Base-by-base conservation (phyloP, 371 early-diverging fungal species). In the Rhizopus sp. region DNA sequence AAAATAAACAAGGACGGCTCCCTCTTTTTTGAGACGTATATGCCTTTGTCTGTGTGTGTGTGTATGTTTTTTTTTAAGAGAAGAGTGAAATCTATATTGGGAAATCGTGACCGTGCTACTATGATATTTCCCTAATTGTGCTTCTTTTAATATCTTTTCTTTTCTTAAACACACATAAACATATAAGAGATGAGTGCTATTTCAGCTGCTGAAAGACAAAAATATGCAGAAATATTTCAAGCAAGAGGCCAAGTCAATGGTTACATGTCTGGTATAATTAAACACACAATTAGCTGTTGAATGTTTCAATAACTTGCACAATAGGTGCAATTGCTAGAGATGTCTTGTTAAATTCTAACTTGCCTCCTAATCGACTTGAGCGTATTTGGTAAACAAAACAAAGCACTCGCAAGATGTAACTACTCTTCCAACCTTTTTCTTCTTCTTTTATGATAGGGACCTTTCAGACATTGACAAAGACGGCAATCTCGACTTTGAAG, bases 381-480 rank as follows among this genome's bases (percentile, higher is more conserved):
- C 79, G 83, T 55, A 88, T 91, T 63, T 91, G 91, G 91, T 83
- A 84, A 44, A 32, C 57, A 15, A 5, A 16, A 2, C 38, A 15
- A 9, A 12, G 5, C 38, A 37, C 9, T 31, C 10, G 29, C 0
- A 17, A 31, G 38, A 51, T 12, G 13, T 39, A 10, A n/a, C 17
- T 17, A 32, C 12, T 44, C 30, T n/a, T n/a, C 33, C 37, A 17
- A 52, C 15, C 50, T 32, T 51, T 13, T 15, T 7, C 33, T 31
- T 37, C 8, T 46, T 3, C 42, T n/a, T n/a, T 33, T 5, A 38
- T 7, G 34, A 23, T 44, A 87, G 91, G 92, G 88, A 87, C 63
- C 83, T 94, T 38, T 86, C 93, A 17, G 95, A 94, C 60, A 93
- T 92, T 58, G 92, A 91, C 68, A 86, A 89, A 68, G 95, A 94